Conservation (phyloP, 306 rosid genomes). For the Cucurbita pepo region DNA sequence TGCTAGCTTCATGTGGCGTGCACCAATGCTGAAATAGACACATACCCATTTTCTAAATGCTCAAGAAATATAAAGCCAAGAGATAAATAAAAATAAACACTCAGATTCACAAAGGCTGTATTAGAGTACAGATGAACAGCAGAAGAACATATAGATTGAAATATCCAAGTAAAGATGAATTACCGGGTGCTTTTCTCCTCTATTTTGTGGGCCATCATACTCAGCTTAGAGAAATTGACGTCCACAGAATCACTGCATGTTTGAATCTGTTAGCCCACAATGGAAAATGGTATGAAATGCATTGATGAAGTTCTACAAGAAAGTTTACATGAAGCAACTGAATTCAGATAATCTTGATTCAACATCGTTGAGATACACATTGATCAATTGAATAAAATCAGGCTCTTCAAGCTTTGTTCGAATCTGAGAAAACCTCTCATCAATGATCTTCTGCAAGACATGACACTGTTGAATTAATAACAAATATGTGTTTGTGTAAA, state of each 20-base stretch:
- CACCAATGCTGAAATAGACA: conserved; percentile 41
- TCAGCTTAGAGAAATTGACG: conserved; percentile 19
- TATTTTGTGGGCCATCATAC: conserved; percentile 20
- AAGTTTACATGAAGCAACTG: conserved; percentile 18
- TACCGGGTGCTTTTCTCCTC: conserved; percentile 42
- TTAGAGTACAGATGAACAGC: too few species aligned
- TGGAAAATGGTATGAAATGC: background rate
- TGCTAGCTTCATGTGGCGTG: conserved; percentile 29
- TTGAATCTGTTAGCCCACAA: conserved; percentile 1
- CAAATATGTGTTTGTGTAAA: background rate
- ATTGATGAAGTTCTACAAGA: background rate
- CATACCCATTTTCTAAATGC: background rate
- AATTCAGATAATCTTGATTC: conserved; percentile 27
- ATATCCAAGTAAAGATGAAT: background rate
- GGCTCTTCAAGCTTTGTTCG: conserved; percentile 11
- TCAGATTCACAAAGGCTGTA: background rate
- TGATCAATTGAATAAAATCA: conserved; percentile 14
- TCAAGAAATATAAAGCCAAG: background rate
- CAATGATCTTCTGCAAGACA: conserved; percentile 26
- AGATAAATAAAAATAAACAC: background rate
- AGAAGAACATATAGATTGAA: background rate
- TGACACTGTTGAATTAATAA: background rate
- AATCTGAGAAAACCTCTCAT: conserved; percentile 23
- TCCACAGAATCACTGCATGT: conserved; percentile 23
- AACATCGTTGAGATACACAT: conserved; percentile 22